A percentile compares a stretch with the other conserved stretches of the same genome.
phyloP scores from a whole-genome alignment of 139 green algal genomes.

The Chlorella sp. region DNA sequence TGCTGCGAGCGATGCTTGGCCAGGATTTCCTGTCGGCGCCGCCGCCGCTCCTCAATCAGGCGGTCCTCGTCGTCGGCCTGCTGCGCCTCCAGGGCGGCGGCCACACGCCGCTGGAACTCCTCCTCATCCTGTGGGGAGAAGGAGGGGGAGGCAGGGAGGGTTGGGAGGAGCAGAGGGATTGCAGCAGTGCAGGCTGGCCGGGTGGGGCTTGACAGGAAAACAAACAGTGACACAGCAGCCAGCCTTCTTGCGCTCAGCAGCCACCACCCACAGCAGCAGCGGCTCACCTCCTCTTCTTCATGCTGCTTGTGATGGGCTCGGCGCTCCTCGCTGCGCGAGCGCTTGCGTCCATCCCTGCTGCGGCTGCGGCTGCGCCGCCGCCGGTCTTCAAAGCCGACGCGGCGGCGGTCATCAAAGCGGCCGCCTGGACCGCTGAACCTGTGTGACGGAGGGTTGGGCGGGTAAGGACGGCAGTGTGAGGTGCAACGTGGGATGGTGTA shows the following conservation, averaged over 20 bases:
- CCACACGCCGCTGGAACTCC: conserved; percentile 46
- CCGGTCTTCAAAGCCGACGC: not conserved
- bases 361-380: conserved; percentile 9
- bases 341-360: conserved; percentile 6
- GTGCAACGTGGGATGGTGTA: no score
- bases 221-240: no score
- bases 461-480: no score
- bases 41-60: conserved; percentile 72
- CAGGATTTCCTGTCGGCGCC: conserved; percentile 65
- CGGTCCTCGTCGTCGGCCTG: conserved; percentile 62
- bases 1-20: conserved; percentile 62
- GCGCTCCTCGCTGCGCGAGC: conserved; percentile 26
- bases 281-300: conserved; percentile 14
- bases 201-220: no score
- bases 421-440: not conserved
- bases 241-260: no score
- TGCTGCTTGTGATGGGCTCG: conserved; percentile 18
- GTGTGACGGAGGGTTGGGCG: no score
- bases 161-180: no score
- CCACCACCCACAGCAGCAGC: no score
- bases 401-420: conserved; percentile 5
- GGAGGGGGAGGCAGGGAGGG: no score
- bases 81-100: conserved; percentile 42
- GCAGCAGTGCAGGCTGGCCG: no score
- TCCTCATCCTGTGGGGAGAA: conserved; percentile 31